Percentiles rank a stretch among this genome's conserved stretches.
Evolutionary conservation across 78 protist species (phyloP).

Genomic region (Cavenderia fasciculata): DNA sequence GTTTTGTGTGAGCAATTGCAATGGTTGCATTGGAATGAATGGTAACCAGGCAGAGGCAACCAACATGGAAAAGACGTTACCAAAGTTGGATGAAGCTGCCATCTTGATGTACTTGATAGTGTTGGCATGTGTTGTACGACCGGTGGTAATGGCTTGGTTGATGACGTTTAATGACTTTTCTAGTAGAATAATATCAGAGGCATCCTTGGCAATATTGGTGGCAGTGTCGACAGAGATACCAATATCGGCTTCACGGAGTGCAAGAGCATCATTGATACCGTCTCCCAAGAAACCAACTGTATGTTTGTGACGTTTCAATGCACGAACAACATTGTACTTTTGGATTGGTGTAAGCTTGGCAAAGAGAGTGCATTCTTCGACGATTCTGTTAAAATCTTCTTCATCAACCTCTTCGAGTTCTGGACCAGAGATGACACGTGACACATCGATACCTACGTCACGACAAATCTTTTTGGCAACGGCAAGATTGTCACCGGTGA

Average conservation of each 20-base stretch:
- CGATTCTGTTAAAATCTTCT: slow-evolving; percentile 49
- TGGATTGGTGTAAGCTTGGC: slow-evolving; percentile 75
- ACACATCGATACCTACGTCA: slow-evolving; percentile 69
- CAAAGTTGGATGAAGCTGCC: slow-evolving; percentile 80
- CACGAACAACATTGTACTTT: slow-evolving; percentile 77
- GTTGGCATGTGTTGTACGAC: slow-evolving; percentile 77
- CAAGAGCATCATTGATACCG: slow-evolving; percentile 80
- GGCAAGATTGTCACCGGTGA: slow-evolving; percentile 79
- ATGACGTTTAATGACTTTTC: slow-evolving; percentile 68
- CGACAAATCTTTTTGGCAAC: slow-evolving; percentile 78
- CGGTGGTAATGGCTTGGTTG: slow-evolving; percentile 58
- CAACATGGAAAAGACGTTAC: slow-evolving; percentile 73
- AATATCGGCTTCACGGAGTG: slow-evolving; percentile 75
- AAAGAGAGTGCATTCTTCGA: slow-evolving; percentile 52
- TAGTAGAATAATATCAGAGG: slow-evolving; percentile 74
- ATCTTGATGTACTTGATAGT: slow-evolving; percentile 73
- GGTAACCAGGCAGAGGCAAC: slow-evolving; percentile 76
- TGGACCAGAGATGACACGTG: slow-evolving; percentile 51
- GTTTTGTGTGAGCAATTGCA: slow-evolving; percentile 67
- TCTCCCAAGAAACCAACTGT: slow-evolving; percentile 82
- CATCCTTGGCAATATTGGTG: slow-evolving; percentile 74
- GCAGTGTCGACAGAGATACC: slow-evolving; percentile 82
- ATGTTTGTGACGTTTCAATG: slow-evolving; percentile 51
- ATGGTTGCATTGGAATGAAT: slow-evolving; percentile 72
- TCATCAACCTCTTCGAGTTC: slow-evolving; percentile 33